These are phyloP conservation scores for Colletotrichum viniferum DNA, from an alignment of 2,329 filamentous ascomycete species.

Conservation along the genomic window DNA sequence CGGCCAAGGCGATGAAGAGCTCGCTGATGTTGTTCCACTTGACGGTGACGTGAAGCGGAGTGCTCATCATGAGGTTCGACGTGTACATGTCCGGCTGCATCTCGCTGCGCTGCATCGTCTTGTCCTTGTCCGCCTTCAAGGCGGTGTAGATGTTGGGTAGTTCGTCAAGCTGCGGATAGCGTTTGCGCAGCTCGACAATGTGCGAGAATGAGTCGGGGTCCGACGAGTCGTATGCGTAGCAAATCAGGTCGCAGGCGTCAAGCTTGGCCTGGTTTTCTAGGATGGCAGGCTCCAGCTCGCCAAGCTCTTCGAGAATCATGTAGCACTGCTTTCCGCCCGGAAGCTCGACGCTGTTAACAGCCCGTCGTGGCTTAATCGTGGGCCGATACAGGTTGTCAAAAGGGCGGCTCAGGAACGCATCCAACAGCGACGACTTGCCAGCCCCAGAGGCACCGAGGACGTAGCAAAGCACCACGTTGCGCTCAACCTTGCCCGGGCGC, in stretches of 20 bases:
- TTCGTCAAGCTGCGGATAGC: constrained; percentile 84
- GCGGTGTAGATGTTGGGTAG: constrained; percentile 91
- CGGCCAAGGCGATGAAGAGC: constrained; percentile 89
- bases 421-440: constrained; percentile 89
- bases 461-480: constrained; percentile 94
- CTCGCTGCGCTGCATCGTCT: constrained; percentile 93
- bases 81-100: constrained; percentile 93
- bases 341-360: constrained; percentile 95
- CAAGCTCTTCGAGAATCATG: constrained; percentile 92
- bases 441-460: constrained; percentile 84
- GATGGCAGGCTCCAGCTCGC: constrained; percentile 93
- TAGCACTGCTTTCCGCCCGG: constrained; percentile 97
- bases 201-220: constrained; percentile 96
- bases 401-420: constrained; percentile 87
- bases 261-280: constrained; percentile 90
- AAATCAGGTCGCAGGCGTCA: constrained; percentile 90
- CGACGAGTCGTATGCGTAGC: constrained; percentile 95
- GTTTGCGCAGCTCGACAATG: constrained; percentile 79
- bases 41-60: constrained; percentile 91
- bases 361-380: constrained; percentile 91
- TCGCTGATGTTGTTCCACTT: constrained; percentile 95
- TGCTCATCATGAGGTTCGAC: constrained; percentile 81
- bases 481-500: constrained; percentile 83
- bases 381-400: constrained; percentile 86
- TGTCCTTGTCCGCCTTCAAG: constrained; percentile 93